A percentile compares a stretch with the other conserved stretches of the same genome.
These are phyloP conservation scores for Saccharomyces hybrid DNA, from an alignment of 1,139 yeast genomes.

Conservation along the genomic window DNA sequence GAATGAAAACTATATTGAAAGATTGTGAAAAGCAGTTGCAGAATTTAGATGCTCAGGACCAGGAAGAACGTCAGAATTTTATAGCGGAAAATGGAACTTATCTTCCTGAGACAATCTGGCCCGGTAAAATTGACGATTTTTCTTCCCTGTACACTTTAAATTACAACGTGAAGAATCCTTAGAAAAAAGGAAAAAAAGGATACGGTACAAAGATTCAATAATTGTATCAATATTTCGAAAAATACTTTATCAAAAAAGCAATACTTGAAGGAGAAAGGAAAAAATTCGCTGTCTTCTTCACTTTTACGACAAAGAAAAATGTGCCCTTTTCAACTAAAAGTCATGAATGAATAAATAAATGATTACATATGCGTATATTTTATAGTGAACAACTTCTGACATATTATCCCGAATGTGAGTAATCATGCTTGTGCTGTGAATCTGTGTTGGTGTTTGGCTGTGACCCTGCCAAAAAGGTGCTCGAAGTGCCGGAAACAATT, in stretches of 20 bases:
- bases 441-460: neutral
- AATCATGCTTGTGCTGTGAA: neutral
- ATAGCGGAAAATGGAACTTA: constrained; percentile 41
- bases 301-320: neutral
- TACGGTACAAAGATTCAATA: neutral
- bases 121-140: constrained; percentile 34
- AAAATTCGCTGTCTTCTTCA: neutral
- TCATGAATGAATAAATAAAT: neutral
- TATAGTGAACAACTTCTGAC: neutral
- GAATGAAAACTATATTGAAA: constrained; percentile 35
- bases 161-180: constrained; percentile 16
- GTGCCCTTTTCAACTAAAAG: neutral
- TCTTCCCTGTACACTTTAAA: constrained; percentile 24
- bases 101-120: constrained; percentile 48
- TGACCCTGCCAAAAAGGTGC: neutral
- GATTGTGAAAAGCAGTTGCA: constrained; percentile 36
- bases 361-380: neutral
- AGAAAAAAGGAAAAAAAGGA: neutral
- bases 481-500: neutral
- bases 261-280: neutral
- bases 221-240: neutral
- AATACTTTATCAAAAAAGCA: neutral
- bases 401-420: neutral
- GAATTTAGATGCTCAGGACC: constrained; percentile 37
- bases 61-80: constrained; percentile 36